Percentiles rank a stretch among this genome's conserved stretches.
These are phyloP conservation scores for Bisporella sp. DNA, from an alignment of 2,329 filamentous ascomycete genomes.

Conservation along the genomic window DNA sequence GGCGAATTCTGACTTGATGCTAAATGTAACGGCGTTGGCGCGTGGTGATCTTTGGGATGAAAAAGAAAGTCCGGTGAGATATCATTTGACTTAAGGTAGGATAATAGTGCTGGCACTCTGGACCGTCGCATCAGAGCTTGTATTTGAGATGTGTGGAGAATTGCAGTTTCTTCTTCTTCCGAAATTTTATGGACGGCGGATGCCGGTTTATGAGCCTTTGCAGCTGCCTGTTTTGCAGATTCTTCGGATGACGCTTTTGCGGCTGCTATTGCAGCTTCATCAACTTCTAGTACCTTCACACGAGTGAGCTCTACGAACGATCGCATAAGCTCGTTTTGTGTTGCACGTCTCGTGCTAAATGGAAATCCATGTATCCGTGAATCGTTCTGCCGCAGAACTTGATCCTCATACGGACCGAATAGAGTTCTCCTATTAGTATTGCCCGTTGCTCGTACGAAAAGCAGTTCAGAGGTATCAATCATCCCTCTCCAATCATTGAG, in stretches of 20 bases:
- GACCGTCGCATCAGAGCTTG: constrained; percentile 83
- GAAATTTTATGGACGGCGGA: constrained; percentile 50
- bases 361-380: constrained; percentile 79
- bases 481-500: constrained; percentile 78
- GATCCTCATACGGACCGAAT: constrained; percentile 85
- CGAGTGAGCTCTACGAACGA: constrained; percentile 90
- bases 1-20: constrained; percentile 76
- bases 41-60: constrained; percentile 65
- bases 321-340: constrained; percentile 89
- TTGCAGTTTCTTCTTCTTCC: constrained; percentile 76
- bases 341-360: constrained; percentile 86
- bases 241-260: constrained; percentile 42
- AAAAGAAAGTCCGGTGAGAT: constrained; percentile 70
- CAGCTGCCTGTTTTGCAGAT: constrained; percentile 34
- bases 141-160: constrained; percentile 82
- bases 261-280: constrained; percentile 52
- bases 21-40: constrained; percentile 73
- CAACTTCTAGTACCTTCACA: constrained; percentile 74
- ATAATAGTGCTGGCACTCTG: constrained; percentile 78
- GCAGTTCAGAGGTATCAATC: constrained; percentile 74
- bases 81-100: constrained; percentile 73
- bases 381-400: constrained; percentile 75
- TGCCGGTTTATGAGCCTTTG: constrained; percentile 39
- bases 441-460: constrained; percentile 88
- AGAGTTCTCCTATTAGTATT: constrained; percentile 79